Conservation (phyloP, 1,139 yeast species). For the Candida tropicalis region DNA sequence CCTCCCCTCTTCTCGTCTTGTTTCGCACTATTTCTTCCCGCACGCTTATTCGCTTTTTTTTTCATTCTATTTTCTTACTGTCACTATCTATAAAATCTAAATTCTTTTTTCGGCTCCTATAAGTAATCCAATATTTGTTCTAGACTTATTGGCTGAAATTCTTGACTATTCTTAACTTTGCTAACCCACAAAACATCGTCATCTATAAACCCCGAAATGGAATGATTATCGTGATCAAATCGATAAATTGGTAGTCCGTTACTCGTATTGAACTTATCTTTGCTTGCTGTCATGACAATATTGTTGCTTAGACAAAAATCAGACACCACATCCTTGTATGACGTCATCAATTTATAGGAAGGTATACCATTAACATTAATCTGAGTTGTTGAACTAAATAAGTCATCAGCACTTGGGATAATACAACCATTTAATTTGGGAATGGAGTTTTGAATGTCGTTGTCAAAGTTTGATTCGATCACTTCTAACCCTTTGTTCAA, state of each 20-base stretch:
- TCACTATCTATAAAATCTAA: conserved; percentile 9
- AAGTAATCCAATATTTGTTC: conserved; percentile 18
- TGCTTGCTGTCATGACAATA: conserved; percentile 24
- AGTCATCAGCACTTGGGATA: conserved; percentile 15
- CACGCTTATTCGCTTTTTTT: neutral
- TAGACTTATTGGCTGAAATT: conserved; percentile 27
- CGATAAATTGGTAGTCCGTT: conserved; percentile 29
- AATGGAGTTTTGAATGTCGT: conserved; percentile 10
- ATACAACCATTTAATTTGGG: conserved; percentile 22
- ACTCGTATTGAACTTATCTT: conserved; percentile 21
- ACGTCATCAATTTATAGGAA: conserved; percentile 29
- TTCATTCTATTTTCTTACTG: neutral
- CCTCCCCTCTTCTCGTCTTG: neutral
- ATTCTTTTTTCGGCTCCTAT: conserved; percentile 5
- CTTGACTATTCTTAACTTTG: conserved; percentile 11
- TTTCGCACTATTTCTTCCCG: neutral
- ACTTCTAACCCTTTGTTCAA: conserved; percentile 22
- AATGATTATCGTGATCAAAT: conserved; percentile 17
- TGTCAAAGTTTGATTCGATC: conserved; percentile 14
- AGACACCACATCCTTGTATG: conserved; percentile 43
- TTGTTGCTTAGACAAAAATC: conserved; percentile 30
- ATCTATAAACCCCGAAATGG: conserved; percentile 26
- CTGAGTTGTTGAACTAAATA: conserved; percentile 8
- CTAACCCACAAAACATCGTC: conserved; percentile 39
- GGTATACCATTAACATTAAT: conserved; percentile 33